phyloP scores from a whole-genome alignment of 805 yeast species.

The Jamesozyma lodderae region DNA sequence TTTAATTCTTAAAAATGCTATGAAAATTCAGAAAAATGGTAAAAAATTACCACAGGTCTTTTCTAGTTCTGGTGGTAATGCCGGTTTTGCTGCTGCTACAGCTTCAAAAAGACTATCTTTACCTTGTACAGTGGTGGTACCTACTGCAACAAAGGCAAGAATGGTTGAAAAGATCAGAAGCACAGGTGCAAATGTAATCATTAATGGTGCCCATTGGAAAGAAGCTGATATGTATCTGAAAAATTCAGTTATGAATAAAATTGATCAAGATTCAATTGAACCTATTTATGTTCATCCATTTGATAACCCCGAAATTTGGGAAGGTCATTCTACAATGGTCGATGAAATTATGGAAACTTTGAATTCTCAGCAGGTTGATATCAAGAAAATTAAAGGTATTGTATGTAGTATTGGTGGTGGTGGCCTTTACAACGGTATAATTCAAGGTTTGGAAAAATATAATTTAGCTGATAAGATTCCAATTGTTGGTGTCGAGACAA shows the following conservation, averaged over 20 bases:
- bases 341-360: conserved; percentile 34
- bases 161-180: conserved; percentile 34
- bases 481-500: conserved; percentile 48
- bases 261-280: conserved; percentile 15
- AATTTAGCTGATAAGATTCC: conserved; percentile 31
- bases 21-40: conserved; percentile 21
- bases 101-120: conserved; percentile 34
- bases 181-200: conserved; percentile 42
- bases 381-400: conserved; percentile 33
- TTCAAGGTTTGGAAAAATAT: conserved; percentile 35
- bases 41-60: conserved; percentile 33
- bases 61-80: conserved; percentile 46
- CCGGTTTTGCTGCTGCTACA: conserved; percentile 42
- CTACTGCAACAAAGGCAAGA: conserved; percentile 37
- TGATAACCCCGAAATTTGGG: conserved; percentile 44
- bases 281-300: conserved; percentile 50
- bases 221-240: conserved; percentile 43
- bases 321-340: conserved; percentile 42
- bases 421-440: conserved; percentile 46
- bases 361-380: conserved; percentile 13
- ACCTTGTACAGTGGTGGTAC: conserved; percentile 50
- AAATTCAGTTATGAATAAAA: conserved; percentile 20
- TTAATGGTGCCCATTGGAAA: conserved; percentile 39
- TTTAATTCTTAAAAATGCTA: conserved; percentile 32
- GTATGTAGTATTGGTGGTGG: conserved; percentile 54